Conservation (phyloP, 805 yeast genomes). For the Lipomyces orientalis region DNA sequence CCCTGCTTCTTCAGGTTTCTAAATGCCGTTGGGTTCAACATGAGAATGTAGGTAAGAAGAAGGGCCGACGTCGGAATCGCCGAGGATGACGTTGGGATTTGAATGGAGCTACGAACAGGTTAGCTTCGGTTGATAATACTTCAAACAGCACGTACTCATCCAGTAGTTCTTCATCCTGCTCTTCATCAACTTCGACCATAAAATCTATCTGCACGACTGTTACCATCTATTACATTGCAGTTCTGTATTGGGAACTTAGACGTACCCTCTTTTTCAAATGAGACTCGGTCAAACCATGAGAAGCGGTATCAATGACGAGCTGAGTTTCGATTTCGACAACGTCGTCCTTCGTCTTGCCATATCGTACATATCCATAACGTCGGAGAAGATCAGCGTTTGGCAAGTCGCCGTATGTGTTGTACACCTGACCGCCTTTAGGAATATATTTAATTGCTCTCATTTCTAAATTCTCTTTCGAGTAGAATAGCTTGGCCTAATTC, state of each 20-base stretch:
- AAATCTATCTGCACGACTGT: slow-evolving; percentile 16
- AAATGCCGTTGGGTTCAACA: slow-evolving; percentile 27
- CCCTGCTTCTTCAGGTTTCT: slow-evolving; percentile 25
- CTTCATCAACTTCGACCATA: slow-evolving; percentile 29
- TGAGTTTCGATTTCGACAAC: slow-evolving; percentile 73
- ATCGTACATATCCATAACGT: slow-evolving; percentile 83
- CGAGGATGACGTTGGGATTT: slow-evolving; percentile 23
- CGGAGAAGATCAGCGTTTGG: slow-evolving; percentile 91
- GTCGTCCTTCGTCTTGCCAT: slow-evolving; percentile 54
- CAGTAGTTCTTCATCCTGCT: slow-evolving; percentile 28
- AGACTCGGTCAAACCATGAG: slow-evolving; percentile 39
- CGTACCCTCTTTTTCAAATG: slow-evolving; percentile 27
- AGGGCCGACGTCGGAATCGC: slow-evolving; percentile 32
- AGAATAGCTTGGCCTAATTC: slow-evolving; percentile 43
- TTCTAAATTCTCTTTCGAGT: slow-evolving; percentile 52
- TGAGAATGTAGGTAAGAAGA: slow-evolving; percentile 26
- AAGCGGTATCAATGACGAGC: slow-evolving; percentile 49
- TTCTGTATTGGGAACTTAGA: not conserved
- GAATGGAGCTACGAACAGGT: slow-evolving; percentile 11
- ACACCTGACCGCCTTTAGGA: slow-evolving; percentile 71
- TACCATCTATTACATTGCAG: not conserved
- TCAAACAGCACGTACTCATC: slow-evolving; percentile 18
- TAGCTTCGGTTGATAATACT: not conserved
- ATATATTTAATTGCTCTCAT: slow-evolving; percentile 75
- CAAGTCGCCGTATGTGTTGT: slow-evolving; percentile 86